A percentile compares a stretch with the other conserved stretches of the same genome.
Conservation (phyloP, 441 rosid genomes). For the Corymbia calophylla region DNA sequence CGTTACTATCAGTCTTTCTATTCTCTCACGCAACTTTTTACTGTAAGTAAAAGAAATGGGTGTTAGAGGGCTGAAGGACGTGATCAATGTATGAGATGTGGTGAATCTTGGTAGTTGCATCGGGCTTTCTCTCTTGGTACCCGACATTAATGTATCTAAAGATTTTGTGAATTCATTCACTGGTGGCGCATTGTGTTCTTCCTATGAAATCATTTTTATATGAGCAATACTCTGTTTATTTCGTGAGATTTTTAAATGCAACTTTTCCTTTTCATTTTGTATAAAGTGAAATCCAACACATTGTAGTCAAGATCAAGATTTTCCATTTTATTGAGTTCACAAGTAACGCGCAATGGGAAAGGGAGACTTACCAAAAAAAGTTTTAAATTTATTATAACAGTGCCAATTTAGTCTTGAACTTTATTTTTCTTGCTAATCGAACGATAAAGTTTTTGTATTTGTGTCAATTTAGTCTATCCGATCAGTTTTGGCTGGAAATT, state of each 20-base stretch:
- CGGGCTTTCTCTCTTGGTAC: neutral
- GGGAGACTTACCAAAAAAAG: no score
- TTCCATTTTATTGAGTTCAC: neutral
- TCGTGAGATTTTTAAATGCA: neutral
- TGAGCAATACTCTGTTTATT: neutral
- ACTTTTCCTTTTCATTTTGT: neutral
- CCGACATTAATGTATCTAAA: neutral
- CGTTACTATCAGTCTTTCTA: no score
- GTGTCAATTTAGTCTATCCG: fast-evolving
- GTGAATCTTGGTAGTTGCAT: neutral
- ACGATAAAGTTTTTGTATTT: neutral
- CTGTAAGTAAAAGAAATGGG: no score
- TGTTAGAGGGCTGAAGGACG: neutral
- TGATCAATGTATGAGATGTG: neutral
- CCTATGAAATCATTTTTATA: neutral
- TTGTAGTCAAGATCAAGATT: neutral
- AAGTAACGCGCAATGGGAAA: neutral
- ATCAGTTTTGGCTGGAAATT: no score
- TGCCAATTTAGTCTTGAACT: neutral
- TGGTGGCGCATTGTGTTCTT: neutral
- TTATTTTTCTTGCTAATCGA: neutral
- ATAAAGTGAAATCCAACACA: neutral
- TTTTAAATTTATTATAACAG: no score
- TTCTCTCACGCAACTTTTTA: no score
- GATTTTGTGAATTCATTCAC: neutral